Evolutionary conservation across 2,329 filamentous ascomycete genomes (phyloP).

Genomic region (Dichotomopilus funicola): DNA sequence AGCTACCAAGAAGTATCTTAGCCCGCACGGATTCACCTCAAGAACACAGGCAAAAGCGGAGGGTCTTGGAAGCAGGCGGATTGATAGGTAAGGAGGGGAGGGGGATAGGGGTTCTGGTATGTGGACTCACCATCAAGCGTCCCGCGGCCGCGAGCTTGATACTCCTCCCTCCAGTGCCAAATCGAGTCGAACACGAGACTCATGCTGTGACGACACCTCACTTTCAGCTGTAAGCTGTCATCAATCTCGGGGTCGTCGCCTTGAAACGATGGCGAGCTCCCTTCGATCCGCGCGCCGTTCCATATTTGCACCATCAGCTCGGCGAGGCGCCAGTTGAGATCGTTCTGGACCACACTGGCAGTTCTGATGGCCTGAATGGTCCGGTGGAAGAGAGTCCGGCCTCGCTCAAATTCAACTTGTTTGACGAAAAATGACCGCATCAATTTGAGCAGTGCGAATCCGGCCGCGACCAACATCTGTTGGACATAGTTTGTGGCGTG

Average conservation of each 20-base stretch:
- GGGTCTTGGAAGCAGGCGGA: neutral
- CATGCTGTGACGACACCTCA: constrained; percentile 80
- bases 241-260: constrained; percentile 53
- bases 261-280: constrained; percentile 40
- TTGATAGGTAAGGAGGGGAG: neutral
- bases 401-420: constrained; percentile 63
- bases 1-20: constrained; percentile 44
- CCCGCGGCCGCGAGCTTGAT: constrained; percentile 63
- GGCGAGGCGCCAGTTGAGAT: constrained; percentile 70
- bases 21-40: constrained; percentile 27
- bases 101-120: neutral
- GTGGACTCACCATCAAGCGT: constrained; percentile 60
- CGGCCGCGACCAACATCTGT: constrained; percentile 78
- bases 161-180: constrained; percentile 80
- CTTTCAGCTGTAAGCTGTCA: constrained; percentile 69
- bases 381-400: constrained; percentile 61
- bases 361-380: constrained; percentile 64
- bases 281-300: constrained; percentile 59
- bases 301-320: constrained; percentile 86
- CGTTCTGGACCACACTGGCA: constrained; percentile 70
- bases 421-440: constrained; percentile 70
- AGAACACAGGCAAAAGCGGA: constrained; percentile 11
- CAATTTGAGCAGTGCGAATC: constrained; percentile 70
- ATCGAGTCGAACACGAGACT: constrained; percentile 79
- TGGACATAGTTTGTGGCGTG: constrained; percentile 72